Base-by-base conservation (phyloP, 768 basidiomycete species). In the Leccinum subgranulosum region DNA sequence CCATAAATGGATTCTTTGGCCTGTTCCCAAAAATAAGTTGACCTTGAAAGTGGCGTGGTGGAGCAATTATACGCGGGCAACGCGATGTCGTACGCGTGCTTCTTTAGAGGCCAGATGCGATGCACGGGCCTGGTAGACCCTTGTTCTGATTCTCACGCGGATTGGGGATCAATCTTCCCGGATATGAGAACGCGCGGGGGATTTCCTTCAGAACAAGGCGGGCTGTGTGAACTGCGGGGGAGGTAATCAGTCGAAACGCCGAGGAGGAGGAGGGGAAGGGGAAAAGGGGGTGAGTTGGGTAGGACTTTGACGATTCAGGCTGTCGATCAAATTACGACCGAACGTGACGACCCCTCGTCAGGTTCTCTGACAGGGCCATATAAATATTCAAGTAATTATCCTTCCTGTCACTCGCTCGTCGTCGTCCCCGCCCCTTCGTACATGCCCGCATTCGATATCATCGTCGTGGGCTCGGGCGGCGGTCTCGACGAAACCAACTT, bases 401-500 rank as follows among this genome's bases (percentile, higher is more conserved):
- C 14, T 21, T 28, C 47, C 27, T 48, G 14, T 27, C 15, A 48
- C 12, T 27, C 29, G 17, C 19, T 17, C 23, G 15, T 27, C 7
- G 23, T 23, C 23, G 23, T 23, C 23, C 28, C 49, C 46, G 6
- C 8, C 25, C n/a, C 9, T 29, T 17, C 55, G 17, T 14, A 4
- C 55, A 82, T 79, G 79, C 73, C 78, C 54, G 65, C 71, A 10
- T 92, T 93, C 70, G 85, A 91, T 69, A 66, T 93, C 62, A 75
- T 92, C 58, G 87, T 89, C 63, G 84, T 93, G 36, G 95, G 87
- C 49, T 83, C 85, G 64, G 92, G 94, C 56, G 95, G 95, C 47
- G 95, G 95, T 50, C 93, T 92, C 8, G 81, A 87, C 64, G 95
- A 98, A 73, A 88, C 86, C 23, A 91, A 98, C 75, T 74, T 97